Evolutionary conservation across 305 asterid species (phyloP).

Genomic region (Solanum hybrid): DNA sequence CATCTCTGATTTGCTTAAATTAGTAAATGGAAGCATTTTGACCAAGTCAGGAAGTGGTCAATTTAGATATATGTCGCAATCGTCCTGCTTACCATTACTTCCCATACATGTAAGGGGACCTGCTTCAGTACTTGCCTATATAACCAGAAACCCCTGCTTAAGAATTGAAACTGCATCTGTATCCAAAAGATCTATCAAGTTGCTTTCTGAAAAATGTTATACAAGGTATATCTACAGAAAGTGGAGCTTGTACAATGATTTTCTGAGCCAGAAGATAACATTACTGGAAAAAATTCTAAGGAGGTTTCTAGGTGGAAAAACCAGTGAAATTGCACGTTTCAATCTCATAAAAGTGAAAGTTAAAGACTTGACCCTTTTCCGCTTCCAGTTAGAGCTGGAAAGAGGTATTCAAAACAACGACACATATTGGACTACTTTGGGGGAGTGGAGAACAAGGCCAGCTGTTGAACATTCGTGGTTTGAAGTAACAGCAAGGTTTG

Average conservation of each 20-base stretch:
- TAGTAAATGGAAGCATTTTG: slow-evolving; percentile 17
- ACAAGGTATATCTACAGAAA: slow-evolving; percentile 24
- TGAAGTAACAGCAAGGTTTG: slow-evolving; percentile 56
- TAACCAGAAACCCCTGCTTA: slow-evolving; percentile 36
- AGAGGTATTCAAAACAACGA: slow-evolving; percentile 45
- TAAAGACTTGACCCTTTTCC: slow-evolving; percentile 38
- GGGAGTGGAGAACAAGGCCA: slow-evolving; percentile 85
- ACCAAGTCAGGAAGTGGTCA: slow-evolving; percentile 10
- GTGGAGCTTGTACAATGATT: slow-evolving; percentile 23
- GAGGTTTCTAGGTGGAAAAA: slow-evolving; percentile 25
- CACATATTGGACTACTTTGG: slow-evolving; percentile 52
- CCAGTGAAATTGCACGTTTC: slow-evolving; percentile 12
- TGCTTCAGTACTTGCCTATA: slow-evolving; percentile 54
- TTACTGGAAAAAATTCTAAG: slow-evolving; percentile 34
- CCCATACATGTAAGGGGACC: slow-evolving; percentile 50
- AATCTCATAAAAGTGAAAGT: slow-evolving; percentile 39
- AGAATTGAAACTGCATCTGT: slow-evolving; percentile 27
- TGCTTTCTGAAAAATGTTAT: slow-evolving; percentile 59
- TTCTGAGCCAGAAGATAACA: slow-evolving; percentile 28
- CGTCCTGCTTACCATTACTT: slow-evolving; percentile 36
- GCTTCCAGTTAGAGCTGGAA: slow-evolving; percentile 60
- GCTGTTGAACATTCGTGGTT: slow-evolving; percentile 39
- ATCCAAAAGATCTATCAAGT: slow-evolving; percentile 30
- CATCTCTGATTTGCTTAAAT: slow-evolving; percentile 22
- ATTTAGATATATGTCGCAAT: slow-evolving; percentile 23